Percentiles rank a stretch among this genome's conserved stretches.
These are phyloP conservation scores for Polysphondylium violaceum DNA, from an alignment of 78 protist species.

Conservation along the genomic window DNA sequence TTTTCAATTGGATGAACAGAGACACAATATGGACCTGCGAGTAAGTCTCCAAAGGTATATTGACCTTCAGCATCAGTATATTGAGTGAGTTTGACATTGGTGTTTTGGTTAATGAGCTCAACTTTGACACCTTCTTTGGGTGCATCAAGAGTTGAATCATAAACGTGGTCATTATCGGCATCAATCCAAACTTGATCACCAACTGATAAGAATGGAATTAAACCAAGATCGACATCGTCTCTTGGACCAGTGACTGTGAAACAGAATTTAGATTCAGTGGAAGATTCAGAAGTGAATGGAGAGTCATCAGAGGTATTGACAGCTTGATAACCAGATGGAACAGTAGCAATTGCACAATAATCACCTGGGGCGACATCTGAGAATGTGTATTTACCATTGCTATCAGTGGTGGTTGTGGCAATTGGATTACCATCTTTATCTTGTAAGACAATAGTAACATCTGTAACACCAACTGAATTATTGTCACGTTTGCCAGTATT, in stretches of 20 bases:
- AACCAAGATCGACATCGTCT: not conserved
- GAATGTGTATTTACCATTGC: constrained; percentile 21
- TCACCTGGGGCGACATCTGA: constrained; percentile 16
- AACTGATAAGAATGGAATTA: not conserved
- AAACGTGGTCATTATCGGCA: constrained; percentile 1
- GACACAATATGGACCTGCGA: constrained; percentile 17
- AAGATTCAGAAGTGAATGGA: not conserved
- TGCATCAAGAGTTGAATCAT: not conserved
- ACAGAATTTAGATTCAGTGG: not conserved
- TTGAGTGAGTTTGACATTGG: constrained; percentile 12
- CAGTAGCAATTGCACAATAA: not conserved
- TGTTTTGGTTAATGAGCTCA: not conserved
- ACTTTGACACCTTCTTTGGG: constrained; percentile 9
- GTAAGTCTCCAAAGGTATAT: not conserved
- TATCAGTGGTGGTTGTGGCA: constrained; percentile 3
- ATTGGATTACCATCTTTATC: constrained; percentile 1
- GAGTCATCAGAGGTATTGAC: not conserved
- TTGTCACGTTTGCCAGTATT: constrained; percentile 3
- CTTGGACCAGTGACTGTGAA: not conserved
- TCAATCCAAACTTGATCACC: constrained; percentile 25
- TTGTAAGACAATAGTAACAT: not conserved
- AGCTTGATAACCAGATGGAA: not conserved
- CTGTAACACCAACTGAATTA: not conserved
- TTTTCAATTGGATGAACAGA: not conserved
- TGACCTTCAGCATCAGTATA: constrained; percentile 9